Percentiles rank a stretch among this genome's conserved stretches.
These are phyloP conservation scores for Zygoascus sp. DNA, from an alignment of 1,139 yeast genomes.

Conservation along the genomic window DNA sequence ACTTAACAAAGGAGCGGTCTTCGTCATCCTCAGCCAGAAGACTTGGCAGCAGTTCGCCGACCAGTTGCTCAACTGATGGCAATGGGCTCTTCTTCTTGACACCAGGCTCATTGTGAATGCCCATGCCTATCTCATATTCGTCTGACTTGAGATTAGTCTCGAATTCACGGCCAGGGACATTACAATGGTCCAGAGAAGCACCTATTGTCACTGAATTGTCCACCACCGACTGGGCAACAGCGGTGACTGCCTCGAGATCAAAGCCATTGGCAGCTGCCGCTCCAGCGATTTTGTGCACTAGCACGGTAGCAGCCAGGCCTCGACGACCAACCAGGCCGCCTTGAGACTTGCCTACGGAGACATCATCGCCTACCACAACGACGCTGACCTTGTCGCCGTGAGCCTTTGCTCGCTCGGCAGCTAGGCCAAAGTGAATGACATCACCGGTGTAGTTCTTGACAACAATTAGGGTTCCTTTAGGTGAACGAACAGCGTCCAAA, in stretches of 20 bases:
- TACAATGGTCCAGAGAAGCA: conserved; percentile 82
- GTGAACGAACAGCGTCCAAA: conserved; percentile 51
- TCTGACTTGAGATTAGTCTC: conserved; percentile 50
- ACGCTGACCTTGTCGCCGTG: conserved; percentile 68
- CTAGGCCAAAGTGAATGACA: conserved; percentile 84
- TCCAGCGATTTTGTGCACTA: conserved; percentile 83
- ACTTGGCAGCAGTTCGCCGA: conserved; percentile 32
- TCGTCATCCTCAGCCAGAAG: conserved; percentile 31
- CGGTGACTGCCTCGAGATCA: conserved; percentile 49
- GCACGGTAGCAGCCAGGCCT: conserved; percentile 85
- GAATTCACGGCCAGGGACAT: conserved; percentile 73
- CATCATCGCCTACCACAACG: conserved; percentile 83
- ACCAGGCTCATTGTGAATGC: conserved; percentile 95
- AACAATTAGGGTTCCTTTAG: conserved; percentile 65
- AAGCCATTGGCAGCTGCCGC: conserved; percentile 54
- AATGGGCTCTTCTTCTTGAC: conserved; percentile 64
- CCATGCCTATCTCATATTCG: conserved; percentile 89
- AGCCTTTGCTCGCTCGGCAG: conserved; percentile 80
- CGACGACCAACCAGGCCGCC: conserved; percentile 91
- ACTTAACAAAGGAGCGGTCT: conserved; percentile 47
- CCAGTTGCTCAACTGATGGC: conserved; percentile 44
- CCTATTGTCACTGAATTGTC: conserved; percentile 77
- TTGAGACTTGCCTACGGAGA: conserved; percentile 81
- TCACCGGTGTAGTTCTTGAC: conserved; percentile 95
- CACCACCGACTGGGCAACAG: conserved; percentile 58